Base-by-base conservation (phyloP, 2,329 filamentous ascomycete genomes). In the Shiraia sp. region DNA sequence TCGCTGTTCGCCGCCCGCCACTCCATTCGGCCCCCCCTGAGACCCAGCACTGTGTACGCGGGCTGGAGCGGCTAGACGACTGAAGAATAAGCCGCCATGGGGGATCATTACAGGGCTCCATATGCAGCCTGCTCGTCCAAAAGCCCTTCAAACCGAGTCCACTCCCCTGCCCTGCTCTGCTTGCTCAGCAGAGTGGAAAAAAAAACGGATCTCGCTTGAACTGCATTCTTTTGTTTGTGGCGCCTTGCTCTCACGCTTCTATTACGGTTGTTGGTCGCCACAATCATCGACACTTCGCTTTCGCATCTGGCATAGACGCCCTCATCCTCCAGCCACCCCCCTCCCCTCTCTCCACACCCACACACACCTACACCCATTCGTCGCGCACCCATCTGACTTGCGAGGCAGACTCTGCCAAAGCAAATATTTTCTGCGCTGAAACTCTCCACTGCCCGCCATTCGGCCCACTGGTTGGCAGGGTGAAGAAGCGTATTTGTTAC, bases 391-490 rank as follows among this genome's bases (percentile, higher is more conserved):
- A n/a, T 14, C 32, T 13, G 26, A 28, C 26, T 10, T 32, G 24
- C 26, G 42, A 44, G 49, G 26, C 45, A 45, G 47, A 51, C 49
- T 46, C 36, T 32, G 35, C 19, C 31, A 42, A 14, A 33, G 40
- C 45, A 49, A 39, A 43, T 29, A 22, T 40, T 44, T 41, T 42
- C 41, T 42, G 36, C 46, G 33, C 34, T 53, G 53, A 55, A 55
- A 55, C 50, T 32, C 43, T 44, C 32, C 28, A 27, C 42, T 42
- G 28, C 36, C 42, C 28, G 34, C 12, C 29, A n/a, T 17, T 36
- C 44, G 51, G 41, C 52, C 54, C 54, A 52, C 50, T 40, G 26
- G 43, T 52, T 47, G 54, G 45, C 55, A 47, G 44, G 45, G 49
- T 45, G 40, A 48, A 35, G 12, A 22, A 27, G 13, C 17, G 14